Evolutionary conservation across 768 basidiomycete species (phyloP).

Genomic region (Stropharia rugosoannulata): DNA sequence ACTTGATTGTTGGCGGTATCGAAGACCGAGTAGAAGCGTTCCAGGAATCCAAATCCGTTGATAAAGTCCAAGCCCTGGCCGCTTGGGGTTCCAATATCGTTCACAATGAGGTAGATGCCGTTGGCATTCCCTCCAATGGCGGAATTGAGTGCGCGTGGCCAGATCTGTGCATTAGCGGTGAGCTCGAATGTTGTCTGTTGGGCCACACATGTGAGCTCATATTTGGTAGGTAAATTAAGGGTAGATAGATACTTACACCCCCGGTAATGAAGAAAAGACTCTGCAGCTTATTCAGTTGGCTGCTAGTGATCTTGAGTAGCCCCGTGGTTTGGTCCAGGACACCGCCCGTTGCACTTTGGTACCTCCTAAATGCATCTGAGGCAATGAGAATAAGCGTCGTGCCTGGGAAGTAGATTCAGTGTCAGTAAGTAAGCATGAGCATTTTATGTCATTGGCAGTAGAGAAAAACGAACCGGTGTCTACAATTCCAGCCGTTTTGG

Average conservation of each 20-base stretch:
- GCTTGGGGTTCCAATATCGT: slow-evolving; percentile 45
- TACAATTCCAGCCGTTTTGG: slow-evolving; percentile 51
- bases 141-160: slow-evolving; percentile 58
- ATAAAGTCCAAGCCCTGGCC: slow-evolving; percentile 65
- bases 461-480: slow-evolving; percentile 40
- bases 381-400: slow-evolving; percentile 50
- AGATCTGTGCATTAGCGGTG: slow-evolving; percentile 64
- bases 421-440: too few relatives aligned
- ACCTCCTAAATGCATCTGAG: slow-evolving; percentile 41
- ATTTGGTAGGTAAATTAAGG: too few relatives aligned
- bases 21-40: slow-evolving; percentile 63
- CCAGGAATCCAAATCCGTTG: slow-evolving; percentile 31
- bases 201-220: too few relatives aligned
- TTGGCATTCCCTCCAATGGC: slow-evolving; percentile 49
- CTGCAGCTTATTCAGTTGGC: slow-evolving; percentile 49
- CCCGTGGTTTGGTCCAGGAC: slow-evolving; percentile 33
- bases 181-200: slow-evolving; percentile 50
- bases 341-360: slow-evolving; percentile 44
- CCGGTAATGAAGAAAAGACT: slow-evolving; percentile 54
- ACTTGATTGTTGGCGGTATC: slow-evolving; percentile 57
- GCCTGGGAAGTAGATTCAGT: slow-evolving; percentile 20
- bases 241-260: slow-evolving; percentile 37
- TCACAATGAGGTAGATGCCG: slow-evolving; percentile 53
- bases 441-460: too few relatives aligned
- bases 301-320: slow-evolving; percentile 46